Evolutionary conservation across 805 yeast genomes (phyloP).

Genomic region (Myxozyma monticola): DNA sequence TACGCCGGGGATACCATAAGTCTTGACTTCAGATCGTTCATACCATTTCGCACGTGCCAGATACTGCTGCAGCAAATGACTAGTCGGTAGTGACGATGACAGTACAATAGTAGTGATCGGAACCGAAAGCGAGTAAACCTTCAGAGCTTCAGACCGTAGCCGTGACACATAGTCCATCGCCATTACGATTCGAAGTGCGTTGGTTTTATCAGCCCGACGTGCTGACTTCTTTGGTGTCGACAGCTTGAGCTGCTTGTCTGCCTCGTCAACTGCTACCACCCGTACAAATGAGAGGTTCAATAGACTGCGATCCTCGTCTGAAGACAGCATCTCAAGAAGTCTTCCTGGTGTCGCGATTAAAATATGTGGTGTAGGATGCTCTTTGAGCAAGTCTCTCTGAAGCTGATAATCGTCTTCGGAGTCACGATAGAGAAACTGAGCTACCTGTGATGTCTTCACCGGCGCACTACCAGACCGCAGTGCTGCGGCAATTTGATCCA

Average conservation of each 20-base stretch:
- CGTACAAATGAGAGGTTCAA: constrained; percentile 22
- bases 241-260: constrained; percentile 21
- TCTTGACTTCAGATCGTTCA: background rate
- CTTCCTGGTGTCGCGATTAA: constrained; percentile 58
- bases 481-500: constrained; percentile 21
- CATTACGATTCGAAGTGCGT: background rate
- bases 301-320: constrained; percentile 5
- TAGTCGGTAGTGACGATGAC: constrained; percentile 11
- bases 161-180: constrained; percentile 13
- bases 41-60: background rate
- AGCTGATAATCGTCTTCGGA: constrained; percentile 29
- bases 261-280: constrained; percentile 31
- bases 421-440: constrained; percentile 37
- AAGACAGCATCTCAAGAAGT: constrained; percentile 43
- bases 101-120: constrained; percentile 5
- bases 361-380: constrained; percentile 43
- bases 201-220: background rate
- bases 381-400: constrained; percentile 33
- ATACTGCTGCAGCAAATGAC: constrained; percentile 2
- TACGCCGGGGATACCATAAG: constrained; percentile 5
- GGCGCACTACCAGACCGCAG: constrained; percentile 22
- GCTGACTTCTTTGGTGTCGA: too few relatives aligned
- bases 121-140: constrained; percentile 12
- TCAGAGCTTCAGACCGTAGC: constrained; percentile 1
- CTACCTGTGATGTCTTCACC: constrained; percentile 17